These are phyloP conservation scores for Besnoitia besnoiti DNA, from an alignment of 169 alveolate genomes.

Conservation along the genomic window DNA sequence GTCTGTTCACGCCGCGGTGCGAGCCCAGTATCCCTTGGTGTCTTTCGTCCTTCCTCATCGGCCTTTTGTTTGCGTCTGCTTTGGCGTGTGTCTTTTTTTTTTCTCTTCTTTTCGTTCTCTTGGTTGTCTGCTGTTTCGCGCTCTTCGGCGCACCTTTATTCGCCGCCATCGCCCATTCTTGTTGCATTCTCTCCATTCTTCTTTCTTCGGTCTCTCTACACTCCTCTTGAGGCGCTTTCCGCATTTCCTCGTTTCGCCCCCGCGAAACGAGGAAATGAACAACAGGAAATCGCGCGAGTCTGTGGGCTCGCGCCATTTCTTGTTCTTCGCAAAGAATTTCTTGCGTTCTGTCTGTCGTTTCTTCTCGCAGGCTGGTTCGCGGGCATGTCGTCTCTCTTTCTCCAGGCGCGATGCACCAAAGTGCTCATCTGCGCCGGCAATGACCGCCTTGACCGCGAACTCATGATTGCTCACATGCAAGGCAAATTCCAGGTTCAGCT, in stretches of 20 bases:
- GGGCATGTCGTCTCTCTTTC: slow-evolving; percentile 84
- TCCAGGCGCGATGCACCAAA: slow-evolving; percentile 80
- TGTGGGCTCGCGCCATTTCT: neutral
- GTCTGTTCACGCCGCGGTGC: no score
- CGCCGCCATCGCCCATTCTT: neutral
- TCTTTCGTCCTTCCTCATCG: neutral
- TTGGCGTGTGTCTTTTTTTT: neutral
- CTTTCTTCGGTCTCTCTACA: neutral
- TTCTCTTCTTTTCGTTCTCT: neutral
- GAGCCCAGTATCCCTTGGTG: no score
- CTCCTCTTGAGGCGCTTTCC: neutral
- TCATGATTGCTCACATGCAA: slow-evolving; percentile 90
- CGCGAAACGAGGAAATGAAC: no score
- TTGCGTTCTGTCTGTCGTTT: neutral
- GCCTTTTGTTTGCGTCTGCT: neutral
- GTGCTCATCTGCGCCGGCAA: slow-evolving; percentile 83
- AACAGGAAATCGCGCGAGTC: neutral
- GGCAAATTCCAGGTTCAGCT: slow-evolving; percentile 89
- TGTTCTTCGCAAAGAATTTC: no score
- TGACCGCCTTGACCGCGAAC: slow-evolving; percentile 89
- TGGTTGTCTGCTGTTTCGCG: neutral
- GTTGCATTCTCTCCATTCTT: neutral
- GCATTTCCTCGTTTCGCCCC: neutral
- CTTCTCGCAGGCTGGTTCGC: slow-evolving; percentile 83
- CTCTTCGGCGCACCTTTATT: neutral